A percentile compares a stretch with the other conserved stretches of the same genome.
Evolutionary conservation across 495 filamentous ascomycete species (phyloP).

Genomic region (Monascus purpureus): DNA sequence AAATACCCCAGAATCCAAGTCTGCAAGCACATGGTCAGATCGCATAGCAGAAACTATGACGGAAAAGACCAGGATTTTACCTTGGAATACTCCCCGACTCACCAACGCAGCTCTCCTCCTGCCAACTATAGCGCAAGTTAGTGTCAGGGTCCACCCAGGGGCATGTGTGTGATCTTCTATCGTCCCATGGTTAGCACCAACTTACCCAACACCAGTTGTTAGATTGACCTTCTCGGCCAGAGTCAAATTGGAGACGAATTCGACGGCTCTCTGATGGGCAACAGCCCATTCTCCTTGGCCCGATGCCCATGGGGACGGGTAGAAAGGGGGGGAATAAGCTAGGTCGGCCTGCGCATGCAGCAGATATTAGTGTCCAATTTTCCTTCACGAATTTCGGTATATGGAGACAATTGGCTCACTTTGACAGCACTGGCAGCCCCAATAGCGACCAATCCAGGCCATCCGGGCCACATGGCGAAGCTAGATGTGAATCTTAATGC

Average conservation of each 20-base stretch:
- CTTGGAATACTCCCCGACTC: conserved; percentile 38
- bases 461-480: not conserved
- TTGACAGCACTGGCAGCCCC: not conserved
- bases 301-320: conserved; percentile 73
- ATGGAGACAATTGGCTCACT: not conserved
- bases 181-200: conserved; percentile 3
- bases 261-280: conserved; percentile 61
- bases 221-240: conserved; percentile 86
- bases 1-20: conserved; percentile 67
- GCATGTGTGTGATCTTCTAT: too few relatives aligned
- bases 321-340: conserved; percentile 47
- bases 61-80: too few relatives aligned
- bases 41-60: not conserved
- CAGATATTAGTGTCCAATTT: too few relatives aligned
- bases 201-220: conserved; percentile 69
- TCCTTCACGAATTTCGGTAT: too few relatives aligned
- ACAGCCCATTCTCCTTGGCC: conserved; percentile 61
- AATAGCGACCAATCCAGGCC: too few relatives aligned
- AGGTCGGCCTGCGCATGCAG: too few relatives aligned
- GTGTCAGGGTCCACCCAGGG: too few relatives aligned
- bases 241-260: conserved; percentile 72
- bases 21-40: conserved; percentile 18
- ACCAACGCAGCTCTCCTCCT: conserved; percentile 65
- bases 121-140: conserved; percentile 52
- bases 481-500: too few relatives aligned